Evolutionary conservation across 345 rosid genomes (phyloP).

Genomic region (Populus simonii): DNA sequence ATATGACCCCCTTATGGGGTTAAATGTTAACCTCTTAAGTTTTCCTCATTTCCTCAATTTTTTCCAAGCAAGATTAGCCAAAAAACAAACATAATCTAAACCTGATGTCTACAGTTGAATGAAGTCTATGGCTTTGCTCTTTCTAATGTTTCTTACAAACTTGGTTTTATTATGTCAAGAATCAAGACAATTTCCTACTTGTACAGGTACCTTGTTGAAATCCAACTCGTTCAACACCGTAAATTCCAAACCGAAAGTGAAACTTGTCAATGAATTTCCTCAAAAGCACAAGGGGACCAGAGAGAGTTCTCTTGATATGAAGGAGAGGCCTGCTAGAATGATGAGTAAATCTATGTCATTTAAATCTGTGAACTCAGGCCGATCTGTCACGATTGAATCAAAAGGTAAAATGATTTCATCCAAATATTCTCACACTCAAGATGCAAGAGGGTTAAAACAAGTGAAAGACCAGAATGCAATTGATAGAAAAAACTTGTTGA

Average conservation of each 20-base stretch:
- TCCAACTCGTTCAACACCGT: conserved; percentile 66
- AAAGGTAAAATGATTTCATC: conserved; percentile 53
- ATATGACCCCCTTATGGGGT: background rate
- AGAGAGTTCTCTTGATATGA: conserved; percentile 45
- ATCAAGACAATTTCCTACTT: conserved; percentile 7
- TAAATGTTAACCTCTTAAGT: background rate
- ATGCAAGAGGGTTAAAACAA: conserved; percentile 54
- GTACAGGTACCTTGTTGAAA: conserved; percentile 64
- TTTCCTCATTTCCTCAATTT: background rate
- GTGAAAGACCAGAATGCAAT: conserved; percentile 43
- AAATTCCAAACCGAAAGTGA: conserved; percentile 60
- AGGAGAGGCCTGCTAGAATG: conserved; percentile 51
- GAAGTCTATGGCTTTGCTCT: background rate
- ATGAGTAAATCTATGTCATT: conserved; percentile 72
- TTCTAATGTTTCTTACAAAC: background rate
- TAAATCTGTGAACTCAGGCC: conserved; percentile 47
- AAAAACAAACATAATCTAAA: background rate
- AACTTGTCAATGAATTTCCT: conserved; percentile 60
- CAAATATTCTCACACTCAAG: conserved; percentile 49
- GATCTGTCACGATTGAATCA: conserved; percentile 48
- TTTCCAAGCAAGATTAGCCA: background rate
- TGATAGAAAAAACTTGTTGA: conserved; percentile 46
- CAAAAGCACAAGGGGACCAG: conserved; percentile 53
- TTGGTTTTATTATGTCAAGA: conserved; percentile 5
- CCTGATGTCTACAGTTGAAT: background rate